Evolutionary conservation across 2,329 filamentous ascomycete species (phyloP), one percentile per base, ranked within the genome.

Genomic region (Tricladium varicosporioides): DNA sequence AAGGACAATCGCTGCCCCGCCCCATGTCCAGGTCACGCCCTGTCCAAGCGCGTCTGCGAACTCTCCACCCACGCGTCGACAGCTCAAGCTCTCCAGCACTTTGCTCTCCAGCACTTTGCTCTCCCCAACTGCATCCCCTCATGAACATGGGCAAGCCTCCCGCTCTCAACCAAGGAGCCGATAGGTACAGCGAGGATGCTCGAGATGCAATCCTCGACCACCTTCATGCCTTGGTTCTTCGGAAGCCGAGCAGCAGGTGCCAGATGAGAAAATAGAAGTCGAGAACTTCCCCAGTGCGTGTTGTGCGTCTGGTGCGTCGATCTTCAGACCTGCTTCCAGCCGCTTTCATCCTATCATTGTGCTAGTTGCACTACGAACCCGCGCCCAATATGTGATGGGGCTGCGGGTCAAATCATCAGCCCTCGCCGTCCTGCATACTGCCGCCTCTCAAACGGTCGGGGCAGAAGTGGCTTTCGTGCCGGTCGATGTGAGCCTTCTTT

Each of bases 361-460:
- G 45, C 22, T 16, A 11, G 22, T 9, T 14, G 14, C 14, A 13
- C 16, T 8, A 19, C 15, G 14, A 14, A 47, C 2, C 18, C n/a
- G 32, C 27, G 47, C 27, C 47, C 15, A 19, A 33, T 11, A 7
- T 49, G 47, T 27, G 27, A 49, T 31, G 47, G 18, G 27, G 31
- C 14, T 5, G 15, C n/a, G 10, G 27, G 19, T 11, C 14, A 32
- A 33, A 27, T 27, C 47, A 49, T 31, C 27, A 14, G 19, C 8
- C 5, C n/a, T 15, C 47, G 10, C 11, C 9, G 15, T 15, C 19
- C 47, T 33, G 47, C 47, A 32, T 2, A 31, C 47, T 33, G 18
- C 47, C 47, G 19, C 47, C 8, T 49, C 31, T 49, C 47, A 32
- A 49, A 49, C 47, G 47, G 47, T 32, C n/a, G 22, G 46, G 47